Evolutionary conservation across 345 rosid species (phyloP).

Genomic region (Citrus mangshanensis): DNA sequence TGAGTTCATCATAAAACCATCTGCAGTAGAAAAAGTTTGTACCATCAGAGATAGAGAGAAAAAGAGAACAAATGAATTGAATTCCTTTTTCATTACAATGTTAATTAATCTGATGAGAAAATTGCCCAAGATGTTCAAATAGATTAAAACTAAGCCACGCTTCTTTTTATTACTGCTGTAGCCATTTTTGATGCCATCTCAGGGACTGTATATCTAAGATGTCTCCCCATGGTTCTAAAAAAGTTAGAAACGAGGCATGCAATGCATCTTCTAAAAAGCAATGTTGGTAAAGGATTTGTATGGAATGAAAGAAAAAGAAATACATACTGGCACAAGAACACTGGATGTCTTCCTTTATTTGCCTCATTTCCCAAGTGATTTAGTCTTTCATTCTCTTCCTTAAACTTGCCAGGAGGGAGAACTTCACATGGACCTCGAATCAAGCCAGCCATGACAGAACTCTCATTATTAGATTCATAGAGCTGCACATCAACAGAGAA

Average conservation of each 20-base stretch:
- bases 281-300: neutral
- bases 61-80: conserved; percentile 1
- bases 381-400: conserved; percentile 43
- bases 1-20: conserved; percentile 62
- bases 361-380: conserved; percentile 37
- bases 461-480: conserved; percentile 62
- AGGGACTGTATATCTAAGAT: too few species aligned
- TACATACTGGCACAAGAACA: conserved; percentile 66
- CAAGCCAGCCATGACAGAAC: conserved; percentile 40
- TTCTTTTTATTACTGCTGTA: neutral
- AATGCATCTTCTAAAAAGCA: neutral
- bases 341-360: conserved; percentile 26
- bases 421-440: conserved; percentile 64
- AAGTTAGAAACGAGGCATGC: neutral
- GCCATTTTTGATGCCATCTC: neutral
- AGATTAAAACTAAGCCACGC: too few species aligned
- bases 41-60: neutral
- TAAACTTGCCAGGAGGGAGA: conserved; percentile 48
- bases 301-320: neutral
- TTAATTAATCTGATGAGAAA: neutral
- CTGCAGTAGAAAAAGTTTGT: conserved; percentile 34
- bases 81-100: neutral
- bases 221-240: neutral
- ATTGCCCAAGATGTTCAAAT: neutral
- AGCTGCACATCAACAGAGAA: conserved; percentile 33